Base-by-base conservation (phyloP, 2,329 filamentous ascomycete genomes). In the Diaporthe sp. region DNA sequence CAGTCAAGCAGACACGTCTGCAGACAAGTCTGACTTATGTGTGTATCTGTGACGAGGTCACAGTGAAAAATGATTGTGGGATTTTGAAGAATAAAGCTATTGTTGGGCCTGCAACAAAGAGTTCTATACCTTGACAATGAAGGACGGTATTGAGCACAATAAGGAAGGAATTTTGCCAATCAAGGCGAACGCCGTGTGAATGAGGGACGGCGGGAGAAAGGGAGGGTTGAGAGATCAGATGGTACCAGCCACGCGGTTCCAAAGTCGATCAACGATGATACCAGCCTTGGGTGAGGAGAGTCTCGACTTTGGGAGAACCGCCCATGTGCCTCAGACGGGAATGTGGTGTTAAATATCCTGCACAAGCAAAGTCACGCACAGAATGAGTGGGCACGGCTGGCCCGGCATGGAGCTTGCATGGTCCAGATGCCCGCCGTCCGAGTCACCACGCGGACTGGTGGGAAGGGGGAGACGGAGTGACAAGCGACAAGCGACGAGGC, bases 191-290 rank as follows among this genome's bases (percentile, higher is more conserved):
- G 79, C 76, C 79, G 79, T 79, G 76, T 80, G 51, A 83, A 84
- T 77, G 82, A 84, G 78, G 73, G 83, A 83, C 80, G 79, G 79
- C 77, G 77, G 60, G 60, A 57, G 60, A 51, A 75, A 76, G 73
- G 61, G 77, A 68, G 74, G 65, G 51, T 44, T 12, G 70, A 65
- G 58, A 67, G 68, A 53, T 68, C 53, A 75, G 71, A 73, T 57
- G 51, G 60, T 71, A 57, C 58, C 68, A 72, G 71, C 71, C 71
- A 73, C 60, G 71, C 46, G 71, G 60, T 58, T 65, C 46, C 34
- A 65, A 65, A 49, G 37, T 46, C 71, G 28, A 55, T 65, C 58
- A 55, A 55, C 28, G 71, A 73, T 65, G 71, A 57, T 53, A 46
- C 58, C 34, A 62, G 57, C 39, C 44, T 58, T 28, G 31, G 44